Evolutionary conservation across 2,329 filamentous ascomycete species (phyloP).

Genomic region (Leptographium wingfieldii): DNA sequence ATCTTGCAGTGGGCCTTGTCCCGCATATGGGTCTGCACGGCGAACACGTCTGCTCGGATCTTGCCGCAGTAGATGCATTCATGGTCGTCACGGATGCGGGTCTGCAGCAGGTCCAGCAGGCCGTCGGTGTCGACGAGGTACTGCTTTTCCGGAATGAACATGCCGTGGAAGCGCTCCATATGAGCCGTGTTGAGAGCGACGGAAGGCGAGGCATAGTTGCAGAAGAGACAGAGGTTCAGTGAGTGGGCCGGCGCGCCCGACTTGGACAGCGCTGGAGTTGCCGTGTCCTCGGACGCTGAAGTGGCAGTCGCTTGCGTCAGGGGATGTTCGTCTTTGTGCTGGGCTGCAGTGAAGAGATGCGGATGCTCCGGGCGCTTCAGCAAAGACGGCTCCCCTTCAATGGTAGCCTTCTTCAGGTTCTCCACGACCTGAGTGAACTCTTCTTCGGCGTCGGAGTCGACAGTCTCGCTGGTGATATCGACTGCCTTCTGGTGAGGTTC

Average conservation of each 20-base stretch:
- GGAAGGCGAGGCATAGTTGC: constrained; percentile 71
- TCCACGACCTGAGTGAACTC: constrained; percentile 71
- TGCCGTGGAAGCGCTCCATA: constrained; percentile 87
- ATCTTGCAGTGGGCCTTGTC: constrained; percentile 97
- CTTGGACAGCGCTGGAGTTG: constrained; percentile 16
- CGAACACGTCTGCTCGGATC: constrained; percentile 61
- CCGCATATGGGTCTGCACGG: constrained; percentile 91
- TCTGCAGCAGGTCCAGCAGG: constrained; percentile 62
- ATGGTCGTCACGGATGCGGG: constrained; percentile 66
- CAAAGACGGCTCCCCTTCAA: constrained; percentile 30
- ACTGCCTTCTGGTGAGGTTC: constrained; percentile 50
- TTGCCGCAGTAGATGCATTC: constrained; percentile 87
- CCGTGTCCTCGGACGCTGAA: constrained; percentile 9
- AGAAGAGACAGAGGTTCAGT: constrained; percentile 66
- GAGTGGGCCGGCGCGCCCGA: constrained; percentile 26
- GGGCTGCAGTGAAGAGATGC: constrained; percentile 25
- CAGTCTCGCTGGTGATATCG: constrained; percentile 22
- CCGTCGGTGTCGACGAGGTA: constrained; percentile 77
- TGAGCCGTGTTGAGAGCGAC: constrained; percentile 67
- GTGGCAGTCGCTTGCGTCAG: constrained; percentile 17
- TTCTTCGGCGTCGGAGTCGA: constrained; percentile 57
- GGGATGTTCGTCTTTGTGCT: constrained; percentile 34
- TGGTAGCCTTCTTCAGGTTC: constrained; percentile 54
- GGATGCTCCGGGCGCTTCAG: constrained; percentile 43
- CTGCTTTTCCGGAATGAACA: constrained; percentile 85